Conservation (phyloP, 768 basidiomycete genomes). For the Brasilioporus rufonigricans region DNA sequence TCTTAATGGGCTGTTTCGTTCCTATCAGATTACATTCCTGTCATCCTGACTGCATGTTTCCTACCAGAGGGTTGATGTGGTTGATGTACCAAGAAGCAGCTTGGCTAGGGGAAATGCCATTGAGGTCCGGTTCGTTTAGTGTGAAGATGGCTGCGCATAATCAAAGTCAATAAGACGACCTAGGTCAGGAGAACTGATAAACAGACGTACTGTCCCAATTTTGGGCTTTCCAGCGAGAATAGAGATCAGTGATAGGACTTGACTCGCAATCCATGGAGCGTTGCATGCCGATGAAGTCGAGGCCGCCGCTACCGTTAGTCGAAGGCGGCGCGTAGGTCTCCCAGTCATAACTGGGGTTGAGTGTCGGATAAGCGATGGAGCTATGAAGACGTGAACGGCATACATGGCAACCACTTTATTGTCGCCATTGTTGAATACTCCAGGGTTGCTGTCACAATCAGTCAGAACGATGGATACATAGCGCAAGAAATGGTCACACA, state of each 20-base stretch:
- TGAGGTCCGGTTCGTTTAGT: conserved; percentile 38
- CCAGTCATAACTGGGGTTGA: conserved; percentile 33
- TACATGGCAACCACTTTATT: conserved; percentile 37
- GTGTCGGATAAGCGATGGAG: neutral
- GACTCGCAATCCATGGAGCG: conserved; percentile 37
- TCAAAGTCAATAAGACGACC: neutral
- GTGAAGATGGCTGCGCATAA: conserved; percentile 29
- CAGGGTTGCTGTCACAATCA: conserved; percentile 22
- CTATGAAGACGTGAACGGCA: neutral
- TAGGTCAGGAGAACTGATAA: neutral
- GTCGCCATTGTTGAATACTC: conserved; percentile 31
- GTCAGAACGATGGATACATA: neutral
- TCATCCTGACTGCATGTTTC: neutral
- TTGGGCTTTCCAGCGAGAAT: conserved; percentile 31
- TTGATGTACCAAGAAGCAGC: conserved; percentile 39
- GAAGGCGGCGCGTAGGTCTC: conserved; percentile 36
- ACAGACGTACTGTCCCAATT: conserved; percentile 31
- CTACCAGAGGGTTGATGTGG: conserved; percentile 36
- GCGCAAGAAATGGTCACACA: conserved; percentile 21
- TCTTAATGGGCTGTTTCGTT: conserved; percentile 32
- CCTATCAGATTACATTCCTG: neutral
- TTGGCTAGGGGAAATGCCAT: conserved; percentile 24
- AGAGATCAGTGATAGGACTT: conserved; percentile 33
- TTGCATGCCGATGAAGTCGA: conserved; percentile 40
- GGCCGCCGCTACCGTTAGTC: conserved; percentile 35